phyloP scores from a whole-genome alignment of 306 rosid genomes.

The Notholithocarpus densiflorus region DNA sequence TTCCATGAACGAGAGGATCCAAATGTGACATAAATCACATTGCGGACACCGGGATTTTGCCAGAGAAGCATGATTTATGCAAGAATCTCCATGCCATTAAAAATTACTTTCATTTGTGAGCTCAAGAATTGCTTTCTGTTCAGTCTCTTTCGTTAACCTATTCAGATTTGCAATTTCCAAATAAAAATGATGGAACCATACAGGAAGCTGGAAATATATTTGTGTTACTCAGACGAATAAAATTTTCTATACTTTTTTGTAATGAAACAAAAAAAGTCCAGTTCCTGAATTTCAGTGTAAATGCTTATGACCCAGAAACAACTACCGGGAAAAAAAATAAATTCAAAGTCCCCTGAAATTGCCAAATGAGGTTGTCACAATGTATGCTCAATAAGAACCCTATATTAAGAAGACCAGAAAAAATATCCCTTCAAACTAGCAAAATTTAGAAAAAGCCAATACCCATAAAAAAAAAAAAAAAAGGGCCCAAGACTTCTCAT shows the following conservation, averaged over 20 bases:
- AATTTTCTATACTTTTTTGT: background rate
- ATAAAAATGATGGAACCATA: background rate
- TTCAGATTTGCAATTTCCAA: background rate
- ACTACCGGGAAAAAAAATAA: background rate
- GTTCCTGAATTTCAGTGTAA: background rate
- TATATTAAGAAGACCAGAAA: background rate
- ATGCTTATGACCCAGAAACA: background rate
- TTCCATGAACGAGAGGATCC: background rate
- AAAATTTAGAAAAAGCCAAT: background rate
- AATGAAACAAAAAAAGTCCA: background rate
- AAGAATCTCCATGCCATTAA: background rate
- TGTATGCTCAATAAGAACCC: background rate
- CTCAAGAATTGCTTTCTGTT: background rate
- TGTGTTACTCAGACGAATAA: background rate
- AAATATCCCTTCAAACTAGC: background rate
- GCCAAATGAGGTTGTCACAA: background rate
- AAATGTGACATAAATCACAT: background rate
- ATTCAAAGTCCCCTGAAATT: background rate
- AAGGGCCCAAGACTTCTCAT: slow-evolving; percentile 29
- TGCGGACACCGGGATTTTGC: background rate
- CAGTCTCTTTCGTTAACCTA: background rate
- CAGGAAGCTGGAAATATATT: background rate
- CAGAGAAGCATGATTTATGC: background rate
- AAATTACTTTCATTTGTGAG: background rate
- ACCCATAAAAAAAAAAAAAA: background rate